A percentile compares a stretch with the other conserved stretches of the same genome.
phyloP scores from a whole-genome alignment of 345 rosid genomes.

The Clausena lansium region DNA sequence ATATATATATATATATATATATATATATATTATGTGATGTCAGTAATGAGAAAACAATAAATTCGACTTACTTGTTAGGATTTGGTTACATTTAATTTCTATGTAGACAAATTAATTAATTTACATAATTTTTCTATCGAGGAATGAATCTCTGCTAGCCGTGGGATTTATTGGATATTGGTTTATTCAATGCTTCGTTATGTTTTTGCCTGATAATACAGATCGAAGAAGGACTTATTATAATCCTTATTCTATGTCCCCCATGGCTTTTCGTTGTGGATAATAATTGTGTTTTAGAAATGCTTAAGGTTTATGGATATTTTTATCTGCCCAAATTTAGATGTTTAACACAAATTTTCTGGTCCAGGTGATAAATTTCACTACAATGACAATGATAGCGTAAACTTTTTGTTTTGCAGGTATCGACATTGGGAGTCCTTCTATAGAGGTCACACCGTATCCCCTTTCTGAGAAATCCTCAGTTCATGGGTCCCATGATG shows the following conservation, averaged over 20 bases:
- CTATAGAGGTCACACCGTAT: constrained; percentile 47
- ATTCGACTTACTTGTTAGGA: neutral
- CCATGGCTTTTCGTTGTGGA: neutral
- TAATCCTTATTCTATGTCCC: neutral
- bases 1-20: no score
- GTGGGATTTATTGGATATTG: neutral
- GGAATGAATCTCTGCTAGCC: neutral
- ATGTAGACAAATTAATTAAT: neutral
- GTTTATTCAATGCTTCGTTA: neutral
- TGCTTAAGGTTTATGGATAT: neutral
- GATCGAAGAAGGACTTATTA: neutral
- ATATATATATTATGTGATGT: neutral
- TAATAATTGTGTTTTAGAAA: neutral
- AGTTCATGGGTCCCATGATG: constrained; percentile 30
- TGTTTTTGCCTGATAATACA: neutral
- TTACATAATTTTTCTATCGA: neutral
- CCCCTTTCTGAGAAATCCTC: constrained; percentile 20
- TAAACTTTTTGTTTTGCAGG: constrained; percentile 27
- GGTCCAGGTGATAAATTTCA: neutral
- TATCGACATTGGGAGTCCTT: constrained; percentile 47
- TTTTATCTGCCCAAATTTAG: neutral
- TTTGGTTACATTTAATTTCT: neutral
- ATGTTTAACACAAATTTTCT: neutral
- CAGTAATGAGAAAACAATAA: neutral
- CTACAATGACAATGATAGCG: no score